phyloP scores from a whole-genome alignment of 441 rosid genomes.

The Arabidopsis hybrid region DNA sequence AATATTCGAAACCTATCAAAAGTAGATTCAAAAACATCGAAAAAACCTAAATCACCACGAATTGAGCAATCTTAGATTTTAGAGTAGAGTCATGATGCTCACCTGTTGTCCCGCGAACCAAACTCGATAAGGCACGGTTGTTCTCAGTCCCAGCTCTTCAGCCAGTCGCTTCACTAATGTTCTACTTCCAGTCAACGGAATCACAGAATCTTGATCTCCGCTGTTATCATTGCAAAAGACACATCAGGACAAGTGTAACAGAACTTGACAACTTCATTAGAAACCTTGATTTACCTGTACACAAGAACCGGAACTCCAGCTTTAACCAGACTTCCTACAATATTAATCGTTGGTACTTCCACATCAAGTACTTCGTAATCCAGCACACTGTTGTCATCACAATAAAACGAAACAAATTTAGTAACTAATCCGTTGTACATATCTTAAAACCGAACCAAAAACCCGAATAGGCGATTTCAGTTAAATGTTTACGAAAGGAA shows the following conservation, averaged over 20 bases:
- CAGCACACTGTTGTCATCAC: constrained; percentile 59
- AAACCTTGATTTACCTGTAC: constrained; percentile 68
- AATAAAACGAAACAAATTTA: neutral
- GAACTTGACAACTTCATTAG: neutral
- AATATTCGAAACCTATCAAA: neutral
- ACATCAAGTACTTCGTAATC: constrained; percentile 76
- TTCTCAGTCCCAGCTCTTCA: constrained; percentile 58
- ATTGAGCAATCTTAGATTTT: neutral
- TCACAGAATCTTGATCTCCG: constrained; percentile 97
- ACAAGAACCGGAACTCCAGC: constrained; percentile 84
- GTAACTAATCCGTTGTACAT: neutral
- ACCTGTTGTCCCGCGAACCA: constrained; percentile 98
- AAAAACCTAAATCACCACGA: neutral
- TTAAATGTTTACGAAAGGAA: neutral
- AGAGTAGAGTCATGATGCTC: neutral
- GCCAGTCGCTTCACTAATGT: constrained; percentile 69
- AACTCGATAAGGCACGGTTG: constrained; percentile 88
- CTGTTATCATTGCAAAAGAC: constrained; percentile 48
- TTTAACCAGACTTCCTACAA: constrained; percentile 63
- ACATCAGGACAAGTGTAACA: constrained; percentile 12
- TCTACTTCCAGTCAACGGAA: constrained; percentile 92
- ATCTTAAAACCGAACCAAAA: neutral
- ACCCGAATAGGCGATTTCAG: neutral
- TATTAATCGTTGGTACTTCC: constrained; percentile 80
- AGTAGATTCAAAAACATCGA: neutral